These are phyloP conservation scores for Didymella glomerata DNA, from an alignment of 2,329 filamentous ascomycete species.

Conservation along the genomic window DNA sequence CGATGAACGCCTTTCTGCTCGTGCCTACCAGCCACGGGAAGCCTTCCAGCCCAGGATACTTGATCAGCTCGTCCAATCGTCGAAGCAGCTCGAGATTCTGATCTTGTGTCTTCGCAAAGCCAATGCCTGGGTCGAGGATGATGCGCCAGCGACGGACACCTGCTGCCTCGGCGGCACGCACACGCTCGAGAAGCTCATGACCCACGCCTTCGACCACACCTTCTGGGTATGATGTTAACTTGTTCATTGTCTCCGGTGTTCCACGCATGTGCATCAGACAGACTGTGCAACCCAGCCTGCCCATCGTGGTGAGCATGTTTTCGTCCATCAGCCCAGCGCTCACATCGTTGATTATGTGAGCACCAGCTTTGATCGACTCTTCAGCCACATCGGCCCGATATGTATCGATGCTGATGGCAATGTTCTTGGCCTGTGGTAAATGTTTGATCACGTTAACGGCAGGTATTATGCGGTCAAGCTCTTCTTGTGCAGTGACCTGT, in stretches of 20 bases:
- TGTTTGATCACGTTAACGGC: slow-evolving; percentile 77
- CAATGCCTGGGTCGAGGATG: slow-evolving; percentile 90
- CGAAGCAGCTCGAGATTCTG: slow-evolving; percentile 86
- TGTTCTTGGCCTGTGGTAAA: slow-evolving; percentile 66
- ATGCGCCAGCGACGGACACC: slow-evolving; percentile 94
- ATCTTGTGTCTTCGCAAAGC: slow-evolving; percentile 83
- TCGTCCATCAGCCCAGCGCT: slow-evolving; percentile 82
- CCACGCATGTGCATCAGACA: slow-evolving; percentile 95
- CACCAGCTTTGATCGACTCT: slow-evolving; percentile 77
- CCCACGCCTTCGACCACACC: slow-evolving; percentile 73
- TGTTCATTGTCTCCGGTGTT: slow-evolving; percentile 81
- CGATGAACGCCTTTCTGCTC: slow-evolving; percentile 90
- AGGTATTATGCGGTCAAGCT: slow-evolving; percentile 79
- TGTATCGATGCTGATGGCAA: slow-evolving; percentile 90
- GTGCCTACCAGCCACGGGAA: slow-evolving; percentile 90
- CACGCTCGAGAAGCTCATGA: slow-evolving; percentile 72
- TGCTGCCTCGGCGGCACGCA: slow-evolving; percentile 78
- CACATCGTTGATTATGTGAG: slow-evolving; percentile 94
- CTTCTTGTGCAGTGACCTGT: slow-evolving; percentile 75
- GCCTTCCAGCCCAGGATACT: slow-evolving; percentile 63
- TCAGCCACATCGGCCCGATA: slow-evolving; percentile 86
- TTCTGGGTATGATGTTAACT: slow-evolving; percentile 68
- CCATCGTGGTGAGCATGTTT: slow-evolving; percentile 83
- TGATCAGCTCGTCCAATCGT: slow-evolving; percentile 66
- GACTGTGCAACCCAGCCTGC: slow-evolving; percentile 78